Base-by-base conservation (phyloP, 2,329 filamentous ascomycete species). In the Diplodia seriata region DNA sequence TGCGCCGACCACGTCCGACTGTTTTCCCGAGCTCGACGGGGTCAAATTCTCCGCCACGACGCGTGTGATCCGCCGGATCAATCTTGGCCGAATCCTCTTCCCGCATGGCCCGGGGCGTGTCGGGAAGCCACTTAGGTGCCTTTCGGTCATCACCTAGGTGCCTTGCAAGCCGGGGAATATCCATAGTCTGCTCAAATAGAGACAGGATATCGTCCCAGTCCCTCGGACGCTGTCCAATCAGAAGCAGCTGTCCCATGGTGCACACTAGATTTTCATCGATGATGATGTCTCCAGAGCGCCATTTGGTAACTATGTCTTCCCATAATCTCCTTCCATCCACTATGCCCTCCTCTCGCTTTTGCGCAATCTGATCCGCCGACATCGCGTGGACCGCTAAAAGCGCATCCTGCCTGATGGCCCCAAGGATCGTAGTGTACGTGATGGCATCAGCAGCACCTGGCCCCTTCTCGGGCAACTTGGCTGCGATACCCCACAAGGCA, bases 371-470 rank as follows among this genome's bases (percentile, higher is more conserved):
- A 75, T 74, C 56, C 74, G 11, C 11, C 9, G 51, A 51, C 40
- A 49, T 29, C 6, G 31, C 51, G 6, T 1, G 1, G 2, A 43
- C 40, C 15, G 23, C 5, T 9, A 47, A 1, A 36, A 73, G 59
- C 2, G 73, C 72, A 12, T 83, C 76, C 53, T 82, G 78, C 57
- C 88, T 86, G 61, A 98, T 85, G 3, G 90, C 91, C 73, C 93
- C 91, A 63, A 99, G 77, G 69, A 99, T 91, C 55, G 88, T 93
- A 0, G 91, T 91, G 75, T 93, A 99, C 0, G 94, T 97, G 66
- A 86, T 73, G 71, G 83, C 79, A 78, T 96, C 87, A 3, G 94
- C 89, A 20, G 89, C 82, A 38, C 87, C 85, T 0, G 85, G 76
- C 0, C 88, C 90, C 11, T 77, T 80, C 15, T 89, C 85, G 18